Evolutionary conservation across 192 early-diverging fungal genomes (phyloP).

Genomic region (Spizellomyces sp.): DNA sequence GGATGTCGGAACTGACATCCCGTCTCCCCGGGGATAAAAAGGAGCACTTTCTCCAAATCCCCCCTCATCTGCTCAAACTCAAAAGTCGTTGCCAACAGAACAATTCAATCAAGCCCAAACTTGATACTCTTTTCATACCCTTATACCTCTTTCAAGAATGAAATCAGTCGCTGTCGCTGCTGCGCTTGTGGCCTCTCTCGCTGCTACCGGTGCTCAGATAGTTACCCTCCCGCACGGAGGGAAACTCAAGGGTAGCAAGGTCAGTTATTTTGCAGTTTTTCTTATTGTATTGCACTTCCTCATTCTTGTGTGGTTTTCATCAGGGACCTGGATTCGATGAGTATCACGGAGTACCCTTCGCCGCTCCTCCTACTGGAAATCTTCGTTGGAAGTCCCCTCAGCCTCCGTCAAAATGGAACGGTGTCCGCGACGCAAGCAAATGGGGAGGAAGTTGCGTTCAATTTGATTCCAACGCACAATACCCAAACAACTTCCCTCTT

Average conservation of each 20-base stretch:
- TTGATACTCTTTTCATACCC: too few species aligned
- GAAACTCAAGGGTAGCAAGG: neutral
- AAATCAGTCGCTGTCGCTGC: neutral
- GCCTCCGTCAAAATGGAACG: neutral
- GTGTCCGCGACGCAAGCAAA: neutral
- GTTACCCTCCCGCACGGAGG: neutral
- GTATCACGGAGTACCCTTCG: slow-evolving; percentile 19
- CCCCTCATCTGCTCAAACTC: too few species aligned
- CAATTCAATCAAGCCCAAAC: too few species aligned
- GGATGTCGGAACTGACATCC: too few species aligned
- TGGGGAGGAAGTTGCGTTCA: slow-evolving; percentile 4
- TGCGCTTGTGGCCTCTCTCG: neutral
- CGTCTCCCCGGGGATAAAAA: too few species aligned
- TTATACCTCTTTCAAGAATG: too few species aligned
- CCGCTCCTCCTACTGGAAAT: slow-evolving; percentile 21
- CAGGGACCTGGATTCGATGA: neutral
- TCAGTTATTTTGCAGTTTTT: neutral
- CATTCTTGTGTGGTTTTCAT: neutral
- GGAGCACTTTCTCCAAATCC: too few species aligned
- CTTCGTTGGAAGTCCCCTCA: slow-evolving; percentile 8
- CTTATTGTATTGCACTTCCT: neutral
- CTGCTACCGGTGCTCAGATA: neutral
- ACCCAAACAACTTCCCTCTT: neutral
- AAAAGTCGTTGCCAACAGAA: too few species aligned
- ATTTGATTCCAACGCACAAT: neutral